phyloP scores from a whole-genome alignment of 1,284 basidiomycete genomes.

The Rhizopogon parksii region DNA sequence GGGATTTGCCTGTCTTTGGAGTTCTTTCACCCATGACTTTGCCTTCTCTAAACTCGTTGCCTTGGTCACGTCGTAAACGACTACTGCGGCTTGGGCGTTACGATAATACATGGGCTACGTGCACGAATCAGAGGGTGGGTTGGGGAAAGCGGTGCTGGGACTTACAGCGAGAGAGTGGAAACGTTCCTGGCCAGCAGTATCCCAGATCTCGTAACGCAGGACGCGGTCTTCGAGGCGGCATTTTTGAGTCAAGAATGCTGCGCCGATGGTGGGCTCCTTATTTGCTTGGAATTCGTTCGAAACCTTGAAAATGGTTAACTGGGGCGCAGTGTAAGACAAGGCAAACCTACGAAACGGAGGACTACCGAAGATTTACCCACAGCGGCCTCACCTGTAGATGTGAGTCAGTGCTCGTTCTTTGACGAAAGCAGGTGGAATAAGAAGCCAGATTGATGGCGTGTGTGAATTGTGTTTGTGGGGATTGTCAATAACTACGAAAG shows the following conservation, averaged over 20 bases:
- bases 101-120: constrained; percentile 96
- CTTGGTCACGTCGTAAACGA: constrained; percentile 97
- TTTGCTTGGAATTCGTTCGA: constrained; percentile 94
- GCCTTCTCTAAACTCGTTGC: constrained; percentile 95
- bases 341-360: constrained; percentile 80
- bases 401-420: neutral
- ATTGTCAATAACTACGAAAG: constrained; percentile 5
- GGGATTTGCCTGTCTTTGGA: constrained; percentile 97
- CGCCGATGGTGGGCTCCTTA: constrained; percentile 98
- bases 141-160: constrained; percentile 10
- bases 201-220: constrained; percentile 94
- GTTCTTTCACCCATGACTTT: constrained; percentile 99
- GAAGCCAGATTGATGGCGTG: neutral
- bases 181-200: constrained; percentile 91
- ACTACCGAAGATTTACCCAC: constrained; percentile 99
- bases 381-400: constrained; percentile 83
- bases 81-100: constrained; percentile 96
- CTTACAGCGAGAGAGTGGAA: constrained; percentile 87
- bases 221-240: constrained; percentile 89
- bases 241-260: constrained; percentile 89
- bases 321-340: constrained; percentile 27
- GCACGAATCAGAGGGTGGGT: constrained; percentile 8
- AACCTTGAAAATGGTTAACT: constrained; percentile 41
- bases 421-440: neutral
- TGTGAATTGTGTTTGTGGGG: neutral